Conservation (phyloP, 768 basidiomycete genomes). For the Boletus huronensis region DNA sequence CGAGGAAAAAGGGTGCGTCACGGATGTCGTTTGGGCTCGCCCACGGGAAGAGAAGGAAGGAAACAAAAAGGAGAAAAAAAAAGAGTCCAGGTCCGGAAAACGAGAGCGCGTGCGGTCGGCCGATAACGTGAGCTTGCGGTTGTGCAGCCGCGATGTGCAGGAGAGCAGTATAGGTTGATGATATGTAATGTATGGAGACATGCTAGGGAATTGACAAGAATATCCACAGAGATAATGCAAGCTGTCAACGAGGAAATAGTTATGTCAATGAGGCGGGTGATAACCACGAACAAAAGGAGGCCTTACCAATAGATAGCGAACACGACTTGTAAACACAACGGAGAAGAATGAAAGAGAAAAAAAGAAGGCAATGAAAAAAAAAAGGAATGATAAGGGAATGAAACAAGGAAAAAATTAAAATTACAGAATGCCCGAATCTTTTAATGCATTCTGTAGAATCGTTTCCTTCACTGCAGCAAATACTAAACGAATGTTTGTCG, state of each 20-base stretch:
- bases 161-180: slow-evolving; percentile 24
- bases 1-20: background rate
- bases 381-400: background rate
- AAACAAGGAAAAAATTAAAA: background rate
- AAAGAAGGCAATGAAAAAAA: background rate
- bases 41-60: background rate
- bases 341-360: background rate
- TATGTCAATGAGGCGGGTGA: background rate
- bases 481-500: slow-evolving; percentile 74
- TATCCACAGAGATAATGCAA: slow-evolving; percentile 33
- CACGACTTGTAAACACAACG: slow-evolving; percentile 12
- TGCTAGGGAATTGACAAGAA: slow-evolving; percentile 24
- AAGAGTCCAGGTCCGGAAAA: background rate
- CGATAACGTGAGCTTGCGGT: background rate
- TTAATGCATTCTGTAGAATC: slow-evolving; percentile 84
- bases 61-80: no score
- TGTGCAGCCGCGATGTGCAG: background rate
- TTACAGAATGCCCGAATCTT: slow-evolving; percentile 80
- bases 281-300: background rate
- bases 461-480: slow-evolving; percentile 92
- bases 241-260: slow-evolving; percentile 4
- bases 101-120: background rate
- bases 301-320: slow-evolving; percentile 29
- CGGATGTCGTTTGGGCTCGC: background rate
- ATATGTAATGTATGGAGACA: slow-evolving; percentile 27